Evolutionary conservation across 192 early-diverging fungal species (phyloP).

Genomic region (Coemansia sp.): DNA sequence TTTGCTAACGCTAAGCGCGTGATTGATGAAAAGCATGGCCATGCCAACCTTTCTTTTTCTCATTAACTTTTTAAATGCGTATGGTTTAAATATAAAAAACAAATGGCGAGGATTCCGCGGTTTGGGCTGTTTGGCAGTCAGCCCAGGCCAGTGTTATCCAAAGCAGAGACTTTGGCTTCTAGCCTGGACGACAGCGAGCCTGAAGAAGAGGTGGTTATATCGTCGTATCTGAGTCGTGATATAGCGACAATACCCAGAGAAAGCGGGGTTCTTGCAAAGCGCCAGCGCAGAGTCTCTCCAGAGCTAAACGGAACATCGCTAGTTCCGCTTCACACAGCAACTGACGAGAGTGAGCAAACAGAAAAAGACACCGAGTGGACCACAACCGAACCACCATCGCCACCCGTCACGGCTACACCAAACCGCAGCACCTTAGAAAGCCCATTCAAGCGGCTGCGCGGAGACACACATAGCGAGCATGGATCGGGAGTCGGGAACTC

Average conservation of each 20-base stretch:
- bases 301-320: neutral
- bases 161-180: neutral
- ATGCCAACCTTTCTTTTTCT: neutral
- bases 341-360: neutral
- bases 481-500: neutral
- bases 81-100: neutral
- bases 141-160: neutral
- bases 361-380: neutral
- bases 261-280: neutral
- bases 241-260: neutral
- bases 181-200: neutral
- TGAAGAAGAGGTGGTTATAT: constrained; percentile 1
- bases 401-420: neutral
- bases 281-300: neutral
- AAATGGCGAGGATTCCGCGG: constrained; percentile 15
- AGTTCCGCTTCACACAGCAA: neutral
- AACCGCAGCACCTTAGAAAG: neutral
- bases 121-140: constrained; percentile 14
- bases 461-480: neutral
- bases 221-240: neutral
- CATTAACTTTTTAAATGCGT: neutral
- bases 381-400: neutral
- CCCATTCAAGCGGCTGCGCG: neutral
- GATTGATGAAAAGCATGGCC: neutral
- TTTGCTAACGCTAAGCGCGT: neutral